Evolutionary conservation across 2,329 filamentous ascomycete species (phyloP).

Genomic region (Chaetomium strumarium): DNA sequence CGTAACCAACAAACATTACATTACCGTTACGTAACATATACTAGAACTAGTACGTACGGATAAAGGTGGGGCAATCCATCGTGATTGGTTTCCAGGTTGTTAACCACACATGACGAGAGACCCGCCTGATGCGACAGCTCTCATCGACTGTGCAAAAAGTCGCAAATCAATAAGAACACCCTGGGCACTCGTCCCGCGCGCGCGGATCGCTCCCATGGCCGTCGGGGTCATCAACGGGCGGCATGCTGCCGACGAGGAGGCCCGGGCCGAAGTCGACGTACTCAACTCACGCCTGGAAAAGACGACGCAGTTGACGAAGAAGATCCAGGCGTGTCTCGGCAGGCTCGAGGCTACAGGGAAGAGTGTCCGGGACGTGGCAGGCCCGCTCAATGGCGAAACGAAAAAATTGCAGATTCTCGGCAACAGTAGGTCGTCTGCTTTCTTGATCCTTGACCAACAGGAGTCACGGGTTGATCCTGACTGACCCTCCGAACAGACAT

Average conservation of each 20-base stretch:
- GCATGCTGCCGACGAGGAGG: slow-evolving; percentile 58
- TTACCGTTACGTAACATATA: too few relatives aligned
- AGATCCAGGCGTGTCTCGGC: slow-evolving; percentile 82
- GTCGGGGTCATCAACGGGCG: slow-evolving; percentile 42
- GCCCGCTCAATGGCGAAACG: slow-evolving; percentile 88
- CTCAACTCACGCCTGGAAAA: slow-evolving; percentile 75
- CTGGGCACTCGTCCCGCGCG: background rate
- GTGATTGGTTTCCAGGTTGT: too few relatives aligned
- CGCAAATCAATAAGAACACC: background rate
- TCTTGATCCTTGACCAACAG: too few relatives aligned
- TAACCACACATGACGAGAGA: too few relatives aligned
- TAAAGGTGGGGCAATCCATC: too few relatives aligned
- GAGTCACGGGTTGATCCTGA: too few relatives aligned
- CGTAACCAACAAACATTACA: too few relatives aligned
- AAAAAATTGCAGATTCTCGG: slow-evolving; percentile 82
- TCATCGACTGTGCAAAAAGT: too few relatives aligned
- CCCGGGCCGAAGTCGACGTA: slow-evolving; percentile 63
- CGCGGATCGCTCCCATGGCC: slow-evolving; percentile 38
- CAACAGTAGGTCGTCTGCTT: slow-evolving; percentile 51
- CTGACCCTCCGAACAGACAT: slow-evolving; percentile 53
- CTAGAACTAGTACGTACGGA: too few relatives aligned
- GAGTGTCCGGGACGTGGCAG: slow-evolving; percentile 85
- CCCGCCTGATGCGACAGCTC: too few relatives aligned
- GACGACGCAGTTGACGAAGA: slow-evolving; percentile 87
- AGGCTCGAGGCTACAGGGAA: slow-evolving; percentile 83